Evolutionary conservation across 495 filamentous ascomycete genomes (phyloP), one percentile per base, ranked within the genome.

Genomic region (Penicillium pulvis): DNA sequence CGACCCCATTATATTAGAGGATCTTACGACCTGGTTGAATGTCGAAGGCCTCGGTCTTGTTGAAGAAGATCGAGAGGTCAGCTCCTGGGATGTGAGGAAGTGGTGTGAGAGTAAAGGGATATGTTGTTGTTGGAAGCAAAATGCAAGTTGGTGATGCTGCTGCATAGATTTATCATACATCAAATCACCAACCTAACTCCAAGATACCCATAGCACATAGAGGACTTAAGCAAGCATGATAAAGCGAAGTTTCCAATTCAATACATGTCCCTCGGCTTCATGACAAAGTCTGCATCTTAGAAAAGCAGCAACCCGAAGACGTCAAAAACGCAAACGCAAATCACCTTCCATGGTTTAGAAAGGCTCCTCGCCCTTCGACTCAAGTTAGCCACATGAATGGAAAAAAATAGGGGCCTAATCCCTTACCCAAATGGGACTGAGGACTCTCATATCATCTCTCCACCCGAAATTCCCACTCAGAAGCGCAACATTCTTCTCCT

Each of bases 71-170:
- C 81, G 83, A 4, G 86, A 92, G 75, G 81, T 93, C 19, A 67
- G 71, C 33, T 66, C 70, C 11, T 76, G 63, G 24, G 70, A 79
- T 67, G 85, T 94, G 17, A 90, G 92, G 79, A 81, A 76, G 59
- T 98, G 93, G 93, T 97, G 93, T 60, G 90, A 95, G 73, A 82
- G 82, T 24, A 88, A 86, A 64, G 88, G 91, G 14, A 79, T 96
- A 33, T 92, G 90, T 61, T 93, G 90, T 69, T 75, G 75, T 46
- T 76, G 68, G 69, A 69, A 63, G 59, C 66, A 65, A 33, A 49
- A 49, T 17, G 59, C 60, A 45, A 58, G 35, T 44, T 68, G 61
- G 55, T 68, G 53, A 70, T 43, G 35, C 20, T 24, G 24, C 16
- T 28, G 5, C 44, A 14, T 6, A 24, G 28, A 6, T 16, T 12